Evolutionary conservation across 768 basidiomycete species (phyloP).

Genomic region (Xerocomellus chrysenteron): DNA sequence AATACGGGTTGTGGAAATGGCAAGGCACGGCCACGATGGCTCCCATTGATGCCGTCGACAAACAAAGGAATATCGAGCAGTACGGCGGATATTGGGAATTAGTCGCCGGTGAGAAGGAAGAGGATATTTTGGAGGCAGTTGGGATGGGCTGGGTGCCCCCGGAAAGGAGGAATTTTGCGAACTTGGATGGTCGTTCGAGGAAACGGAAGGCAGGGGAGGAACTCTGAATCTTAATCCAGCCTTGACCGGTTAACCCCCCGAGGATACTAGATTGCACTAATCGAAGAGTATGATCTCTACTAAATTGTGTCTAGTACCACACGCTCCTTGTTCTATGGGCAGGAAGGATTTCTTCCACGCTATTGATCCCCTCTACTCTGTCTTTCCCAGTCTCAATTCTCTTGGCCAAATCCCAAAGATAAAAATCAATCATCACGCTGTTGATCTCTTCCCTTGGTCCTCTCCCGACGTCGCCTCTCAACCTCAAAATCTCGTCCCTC

Average conservation of each 20-base stretch:
- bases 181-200: conserved; percentile 8
- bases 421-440: conserved; percentile 88
- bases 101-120: conserved; percentile 23
- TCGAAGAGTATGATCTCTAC: conserved; percentile 11
- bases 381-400: conserved; percentile 64
- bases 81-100: conserved; percentile 24
- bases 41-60: not conserved
- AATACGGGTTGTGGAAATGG: conserved; percentile 68
- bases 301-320: conserved; percentile 61
- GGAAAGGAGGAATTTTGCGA: conserved; percentile 25
- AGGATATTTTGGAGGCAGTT: conserved; percentile 25
- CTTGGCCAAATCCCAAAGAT: conserved; percentile 87
- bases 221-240: not conserved
- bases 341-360: conserved; percentile 56
- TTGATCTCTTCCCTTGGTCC: conserved; percentile 38
- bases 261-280: conserved; percentile 10
- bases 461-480: conserved; percentile 31
- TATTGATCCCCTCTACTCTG: conserved; percentile 56
- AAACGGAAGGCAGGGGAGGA: conserved; percentile 1
- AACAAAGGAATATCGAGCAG: conserved; percentile 5
- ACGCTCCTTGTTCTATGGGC: conserved; percentile 80
- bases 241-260: not conserved
- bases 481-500: conserved; percentile 50
- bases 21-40: conserved; percentile 5
- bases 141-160: conserved; percentile 29